phyloP scores from a whole-genome alignment of 495 filamentous ascomycete genomes.

The Daldinia concentrica region DNA sequence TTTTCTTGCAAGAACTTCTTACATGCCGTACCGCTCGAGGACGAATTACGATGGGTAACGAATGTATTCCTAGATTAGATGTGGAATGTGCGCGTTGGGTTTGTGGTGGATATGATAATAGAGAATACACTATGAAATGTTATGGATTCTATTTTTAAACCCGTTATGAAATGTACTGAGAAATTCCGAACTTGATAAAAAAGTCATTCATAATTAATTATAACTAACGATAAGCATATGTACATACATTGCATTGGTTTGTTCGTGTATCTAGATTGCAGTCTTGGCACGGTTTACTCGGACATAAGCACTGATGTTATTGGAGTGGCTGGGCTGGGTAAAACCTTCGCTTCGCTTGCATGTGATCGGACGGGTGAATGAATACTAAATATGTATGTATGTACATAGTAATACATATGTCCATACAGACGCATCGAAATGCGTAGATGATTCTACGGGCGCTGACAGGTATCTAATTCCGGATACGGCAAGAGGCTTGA shows the following conservation, averaged over 20 bases:
- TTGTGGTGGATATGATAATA: neutral
- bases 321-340: neutral
- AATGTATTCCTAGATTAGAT: conserved; percentile 33
- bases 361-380: neutral
- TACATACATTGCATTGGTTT: neutral
- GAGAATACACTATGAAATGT: neutral
- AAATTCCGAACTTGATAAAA: neutral
- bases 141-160: neutral
- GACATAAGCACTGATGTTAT: conserved; percentile 2
- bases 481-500: neutral
- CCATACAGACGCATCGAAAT: conserved; percentile 27
- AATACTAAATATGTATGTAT: too few species aligned
- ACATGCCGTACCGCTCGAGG: conserved; percentile 8
- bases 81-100: neutral
- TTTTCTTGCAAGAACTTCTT: conserved; percentile 10
- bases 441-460: conserved; percentile 29
- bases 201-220: neutral
- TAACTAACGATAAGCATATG: neutral
- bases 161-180: neutral
- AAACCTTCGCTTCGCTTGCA: neutral
- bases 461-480: neutral
- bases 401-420: too few species aligned
- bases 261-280: conserved; percentile 4
- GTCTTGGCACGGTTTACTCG: conserved; percentile 5
- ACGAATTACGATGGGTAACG: conserved; percentile 31